Base-by-base conservation (phyloP, 768 basidiomycete species). In the Rhizopogon roseolus region DNA sequence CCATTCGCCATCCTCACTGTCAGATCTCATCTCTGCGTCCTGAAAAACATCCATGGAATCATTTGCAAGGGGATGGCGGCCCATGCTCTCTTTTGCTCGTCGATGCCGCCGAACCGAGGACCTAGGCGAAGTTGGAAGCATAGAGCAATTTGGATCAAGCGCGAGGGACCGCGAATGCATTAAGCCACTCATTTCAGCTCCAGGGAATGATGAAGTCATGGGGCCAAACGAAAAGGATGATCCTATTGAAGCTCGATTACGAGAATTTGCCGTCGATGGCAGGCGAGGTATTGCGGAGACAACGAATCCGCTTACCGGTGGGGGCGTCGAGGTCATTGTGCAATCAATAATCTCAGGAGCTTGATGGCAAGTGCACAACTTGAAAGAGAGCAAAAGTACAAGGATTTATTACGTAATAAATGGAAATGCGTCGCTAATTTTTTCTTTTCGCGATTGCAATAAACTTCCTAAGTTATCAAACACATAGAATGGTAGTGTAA, bases 161-260 rank as follows among this genome's bases (percentile, higher is more conserved):
- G 82, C 82, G 39, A 75, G 70, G n/a, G 79, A 74, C 52, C 76
- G 78, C 36, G 71, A 71, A 60, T 79, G 76, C 14, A 85, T 84
- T 37, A 80, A 66, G 3, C 80, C 77, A 66, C 83, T 86, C 9
- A 79, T 73, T 62, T 88, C 85, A 1, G 79, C 79, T 54, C 83
- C 86, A 46, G 81, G 72, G 62, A 85, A 84, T 0, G 88, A 85
- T 63, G 86, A 81, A 27, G 90, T 78, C 27, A 92, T 77, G 10
- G 81, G 90, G 28, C 85, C 88, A 61, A 91, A 89, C 1, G 91
- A 92, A 71, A 93, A 91, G 3, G 89, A 88, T 2, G 86, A 85
- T 60, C 85, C 84, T 39, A 91, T 80, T 5, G 90, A 91, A 45
- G 77, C 77, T 51, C 88, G 79, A 53, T 79, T 77, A 53, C 86